A percentile compares a stretch with the other conserved stretches of the same genome.
These are phyloP conservation scores for Camellia sinensis DNA, from an alignment of 148 eudicot genomes.

Conservation along the genomic window DNA sequence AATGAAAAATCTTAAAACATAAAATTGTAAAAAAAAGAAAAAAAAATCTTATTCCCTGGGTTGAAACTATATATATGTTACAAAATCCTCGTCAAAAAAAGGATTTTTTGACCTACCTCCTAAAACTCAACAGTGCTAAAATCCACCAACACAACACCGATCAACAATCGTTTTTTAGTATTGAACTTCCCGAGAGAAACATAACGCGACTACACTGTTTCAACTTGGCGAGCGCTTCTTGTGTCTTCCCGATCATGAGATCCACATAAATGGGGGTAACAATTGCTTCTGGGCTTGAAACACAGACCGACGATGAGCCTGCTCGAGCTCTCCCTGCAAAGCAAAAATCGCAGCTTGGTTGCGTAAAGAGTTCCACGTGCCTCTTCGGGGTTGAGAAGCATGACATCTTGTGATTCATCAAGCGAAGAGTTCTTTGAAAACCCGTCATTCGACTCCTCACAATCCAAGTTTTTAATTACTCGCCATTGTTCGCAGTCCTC, in stretches of 20 bases:
- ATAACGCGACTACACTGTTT: constrained; percentile 50
- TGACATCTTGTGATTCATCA: constrained; percentile 37
- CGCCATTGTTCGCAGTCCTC: constrained; percentile 70
- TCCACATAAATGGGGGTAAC: constrained; percentile 64
- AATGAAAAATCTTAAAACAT: neutral
- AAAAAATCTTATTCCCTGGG: constrained; percentile 44
- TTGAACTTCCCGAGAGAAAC: constrained; percentile 42
- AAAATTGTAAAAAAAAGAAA: constrained; percentile 7
- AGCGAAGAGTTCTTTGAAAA: constrained; percentile 6
- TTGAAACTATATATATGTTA: constrained; percentile 75
- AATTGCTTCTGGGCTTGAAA: constrained; percentile 59
- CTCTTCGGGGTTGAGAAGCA: constrained; percentile 61
- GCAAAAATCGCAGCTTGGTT: constrained; percentile 57
- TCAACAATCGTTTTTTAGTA: constrained; percentile 40
- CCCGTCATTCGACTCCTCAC: constrained; percentile 47
- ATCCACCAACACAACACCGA: constrained; percentile 13
- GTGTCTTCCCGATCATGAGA: constrained; percentile 49
- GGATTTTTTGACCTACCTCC: constrained; percentile 6
- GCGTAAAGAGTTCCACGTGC: constrained; percentile 69
- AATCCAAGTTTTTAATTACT: constrained; percentile 43
- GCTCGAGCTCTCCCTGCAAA: constrained; percentile 61
- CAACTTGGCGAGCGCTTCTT: constrained; percentile 66
- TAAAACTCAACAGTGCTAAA: constrained; percentile 16
- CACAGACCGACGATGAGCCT: constrained; percentile 44
- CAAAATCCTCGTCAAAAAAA: constrained; percentile 47